These are phyloP conservation scores for Mucor lusitanicus DNA, from an alignment of 371 early-diverging fungal genomes.

Conservation along the genomic window DNA sequence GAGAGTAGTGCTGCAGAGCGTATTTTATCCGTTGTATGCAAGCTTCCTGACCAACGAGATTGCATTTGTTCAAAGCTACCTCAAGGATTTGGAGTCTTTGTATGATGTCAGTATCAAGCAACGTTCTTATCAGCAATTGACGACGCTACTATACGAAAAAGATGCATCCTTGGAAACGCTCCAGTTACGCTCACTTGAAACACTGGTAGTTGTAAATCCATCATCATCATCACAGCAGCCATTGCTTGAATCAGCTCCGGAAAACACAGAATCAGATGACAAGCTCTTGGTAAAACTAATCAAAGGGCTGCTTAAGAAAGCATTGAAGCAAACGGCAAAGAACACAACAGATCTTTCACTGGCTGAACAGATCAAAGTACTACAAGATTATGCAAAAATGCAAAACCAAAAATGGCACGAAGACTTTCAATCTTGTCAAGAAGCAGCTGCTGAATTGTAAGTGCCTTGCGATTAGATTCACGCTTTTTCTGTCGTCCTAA, in stretches of 20 bases:
- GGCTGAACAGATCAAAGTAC: neutral
- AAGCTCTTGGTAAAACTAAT: neutral
- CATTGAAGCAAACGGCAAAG: neutral
- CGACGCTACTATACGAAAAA: neutral
- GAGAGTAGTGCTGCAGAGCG: neutral
- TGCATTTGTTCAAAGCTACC: neutral
- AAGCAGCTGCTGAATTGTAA: slow-evolving; percentile 11
- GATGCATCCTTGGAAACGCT: neutral
- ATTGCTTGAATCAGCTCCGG: neutral
- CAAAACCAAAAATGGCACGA: slow-evolving; percentile 8
- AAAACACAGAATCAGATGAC: neutral
- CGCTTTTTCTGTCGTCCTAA: neutral
- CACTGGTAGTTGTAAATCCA: neutral
- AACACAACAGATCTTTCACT: neutral
- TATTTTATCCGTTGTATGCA: neutral
- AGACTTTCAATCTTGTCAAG: slow-evolving; percentile 8
- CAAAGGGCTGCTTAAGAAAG: neutral
- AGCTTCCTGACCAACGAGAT: neutral
- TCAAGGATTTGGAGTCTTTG: slow-evolving; percentile 1
- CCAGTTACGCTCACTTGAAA: neutral
- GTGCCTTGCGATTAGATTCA: neutral
- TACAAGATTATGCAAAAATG: neutral
- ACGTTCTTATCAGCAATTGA: slow-evolving; percentile 15
- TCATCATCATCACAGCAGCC: neutral
- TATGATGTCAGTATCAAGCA: slow-evolving; percentile 2